Conservation (phyloP, 2,329 filamentous ascomycete species). For the Dendryphion nanum region DNA sequence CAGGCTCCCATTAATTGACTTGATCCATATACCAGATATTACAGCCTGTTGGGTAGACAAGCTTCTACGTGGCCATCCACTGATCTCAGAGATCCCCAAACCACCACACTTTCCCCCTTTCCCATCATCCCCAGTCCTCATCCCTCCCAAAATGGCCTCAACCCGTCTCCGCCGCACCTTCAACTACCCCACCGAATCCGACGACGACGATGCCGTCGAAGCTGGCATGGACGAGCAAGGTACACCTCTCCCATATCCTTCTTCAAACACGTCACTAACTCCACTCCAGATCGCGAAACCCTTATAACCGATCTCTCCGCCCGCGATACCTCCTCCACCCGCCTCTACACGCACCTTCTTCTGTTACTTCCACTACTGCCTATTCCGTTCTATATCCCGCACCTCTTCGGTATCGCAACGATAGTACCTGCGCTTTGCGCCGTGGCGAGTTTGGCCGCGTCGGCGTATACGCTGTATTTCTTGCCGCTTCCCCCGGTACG, state of each 20-base stretch:
- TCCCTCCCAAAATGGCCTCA: conserved; percentile 51
- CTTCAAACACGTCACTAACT: background rate
- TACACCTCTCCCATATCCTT: conserved; percentile 26
- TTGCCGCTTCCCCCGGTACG: conserved; percentile 49
- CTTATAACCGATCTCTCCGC: conserved; percentile 29
- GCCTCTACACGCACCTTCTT: conserved; percentile 55
- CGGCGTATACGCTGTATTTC: conserved; percentile 59
- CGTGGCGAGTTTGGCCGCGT: conserved; percentile 63
- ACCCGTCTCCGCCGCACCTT: conserved; percentile 75
- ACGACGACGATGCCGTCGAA: conserved; percentile 54
- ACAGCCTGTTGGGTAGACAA: no score
- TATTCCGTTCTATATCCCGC: conserved; percentile 55
- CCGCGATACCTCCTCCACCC: conserved; percentile 39
- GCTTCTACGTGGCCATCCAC: no score
- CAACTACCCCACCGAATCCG: conserved; percentile 63
- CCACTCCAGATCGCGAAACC: conserved; percentile 25
- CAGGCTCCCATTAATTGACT: no score
- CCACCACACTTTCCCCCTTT: no score
- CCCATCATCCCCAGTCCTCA: no score
- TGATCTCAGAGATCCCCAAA: no score
- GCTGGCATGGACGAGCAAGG: conserved; percentile 75
- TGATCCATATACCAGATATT: no score
- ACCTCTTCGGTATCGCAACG: conserved; percentile 42
- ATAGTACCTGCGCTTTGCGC: conserved; percentile 55
- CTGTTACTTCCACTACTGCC: conserved; percentile 60